phyloP scores from a whole-genome alignment of 2,329 filamentous ascomycete genomes.

The Cladorrhinum sp. region DNA sequence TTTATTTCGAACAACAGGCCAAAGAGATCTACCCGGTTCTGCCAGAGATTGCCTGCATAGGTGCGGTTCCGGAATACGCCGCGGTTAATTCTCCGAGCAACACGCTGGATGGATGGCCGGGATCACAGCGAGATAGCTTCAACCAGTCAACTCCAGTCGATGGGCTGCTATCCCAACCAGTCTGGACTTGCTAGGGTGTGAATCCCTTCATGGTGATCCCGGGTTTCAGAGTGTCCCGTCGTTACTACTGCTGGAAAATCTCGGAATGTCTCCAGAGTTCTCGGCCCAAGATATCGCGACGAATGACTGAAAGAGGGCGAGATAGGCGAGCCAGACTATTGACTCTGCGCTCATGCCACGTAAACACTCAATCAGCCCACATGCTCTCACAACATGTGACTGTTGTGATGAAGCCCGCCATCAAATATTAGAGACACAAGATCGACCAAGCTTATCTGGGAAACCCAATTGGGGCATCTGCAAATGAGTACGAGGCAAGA shows the following conservation, averaged over 20 bases:
- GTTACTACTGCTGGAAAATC: slow-evolving; percentile 17
- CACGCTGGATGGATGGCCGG: not conserved
- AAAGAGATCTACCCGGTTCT: slow-evolving; percentile 21
- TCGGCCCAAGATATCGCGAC: slow-evolving; percentile 9
- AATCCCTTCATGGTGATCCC: not conserved
- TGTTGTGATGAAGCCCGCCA: too few species aligned
- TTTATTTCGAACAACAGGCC: slow-evolving; percentile 6
- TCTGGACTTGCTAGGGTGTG: not conserved
- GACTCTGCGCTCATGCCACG: not conserved
- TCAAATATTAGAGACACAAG: too few species aligned
- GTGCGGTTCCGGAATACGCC: not conserved
- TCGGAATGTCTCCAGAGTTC: not conserved
- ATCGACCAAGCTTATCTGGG: too few species aligned
- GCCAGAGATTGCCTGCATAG: slow-evolving; percentile 15
- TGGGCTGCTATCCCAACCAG: not conserved
- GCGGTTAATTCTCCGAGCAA: slow-evolving; percentile 17
- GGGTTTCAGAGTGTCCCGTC: not conserved
- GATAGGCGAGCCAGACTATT: not conserved
- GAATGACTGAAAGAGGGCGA: not conserved
- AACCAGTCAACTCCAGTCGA: not conserved
- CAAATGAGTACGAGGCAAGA: too few species aligned
- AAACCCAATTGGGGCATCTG: too few species aligned
- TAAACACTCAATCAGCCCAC: not conserved
- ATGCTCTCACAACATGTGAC: not conserved
- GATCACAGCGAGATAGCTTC: slow-evolving; percentile 9